Conservation (phyloP, 2,329 filamentous ascomycete species). For the Phialocephala sp. region DNA sequence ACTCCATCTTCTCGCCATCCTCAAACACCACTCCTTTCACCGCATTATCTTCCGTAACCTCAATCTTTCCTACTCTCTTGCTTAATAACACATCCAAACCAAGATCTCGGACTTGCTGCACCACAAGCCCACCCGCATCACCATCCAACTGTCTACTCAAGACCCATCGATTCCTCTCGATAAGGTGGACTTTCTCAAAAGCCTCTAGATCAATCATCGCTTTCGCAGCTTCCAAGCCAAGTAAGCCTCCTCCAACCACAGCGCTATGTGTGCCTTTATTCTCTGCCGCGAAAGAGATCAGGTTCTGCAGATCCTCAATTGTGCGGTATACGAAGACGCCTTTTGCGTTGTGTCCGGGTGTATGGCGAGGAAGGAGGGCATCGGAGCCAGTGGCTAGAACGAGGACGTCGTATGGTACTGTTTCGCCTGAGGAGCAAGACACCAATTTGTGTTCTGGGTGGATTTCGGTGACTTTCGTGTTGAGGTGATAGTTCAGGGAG, state of each 20-base stretch:
- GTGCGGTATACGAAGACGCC: constrained; percentile 91
- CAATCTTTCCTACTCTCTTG: constrained; percentile 75
- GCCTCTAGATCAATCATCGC: constrained; percentile 86
- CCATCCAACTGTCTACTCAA: constrained; percentile 81
- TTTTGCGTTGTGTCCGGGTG: constrained; percentile 77
- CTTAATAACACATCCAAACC: constrained; percentile 82
- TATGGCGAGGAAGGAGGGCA: constrained; percentile 71
- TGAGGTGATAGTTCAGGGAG: constrained; percentile 76
- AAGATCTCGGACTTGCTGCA: constrained; percentile 78
- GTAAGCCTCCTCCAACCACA: constrained; percentile 82
- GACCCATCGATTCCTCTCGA: constrained; percentile 85
- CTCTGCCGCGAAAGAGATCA: constrained; percentile 74
- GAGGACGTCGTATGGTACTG: constrained; percentile 77
- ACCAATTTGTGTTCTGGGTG: constrained; percentile 68
- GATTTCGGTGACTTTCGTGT: constrained; percentile 74
- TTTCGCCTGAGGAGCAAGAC: constrained; percentile 70
- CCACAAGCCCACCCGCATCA: constrained; percentile 81
- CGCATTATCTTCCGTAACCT: constrained; percentile 68
- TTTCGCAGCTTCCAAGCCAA: constrained; percentile 88
- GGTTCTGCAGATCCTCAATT: constrained; percentile 77
- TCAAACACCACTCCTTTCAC: constrained; percentile 80
- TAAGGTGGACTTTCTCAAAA: constrained; percentile 75
- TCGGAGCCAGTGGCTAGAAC: constrained; percentile 88
- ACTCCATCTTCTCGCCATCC: constrained; percentile 77
- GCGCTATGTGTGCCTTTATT: constrained; percentile 72